Evolutionary conservation across 805 yeast genomes (phyloP).

Genomic region (Lachancea waltii): DNA sequence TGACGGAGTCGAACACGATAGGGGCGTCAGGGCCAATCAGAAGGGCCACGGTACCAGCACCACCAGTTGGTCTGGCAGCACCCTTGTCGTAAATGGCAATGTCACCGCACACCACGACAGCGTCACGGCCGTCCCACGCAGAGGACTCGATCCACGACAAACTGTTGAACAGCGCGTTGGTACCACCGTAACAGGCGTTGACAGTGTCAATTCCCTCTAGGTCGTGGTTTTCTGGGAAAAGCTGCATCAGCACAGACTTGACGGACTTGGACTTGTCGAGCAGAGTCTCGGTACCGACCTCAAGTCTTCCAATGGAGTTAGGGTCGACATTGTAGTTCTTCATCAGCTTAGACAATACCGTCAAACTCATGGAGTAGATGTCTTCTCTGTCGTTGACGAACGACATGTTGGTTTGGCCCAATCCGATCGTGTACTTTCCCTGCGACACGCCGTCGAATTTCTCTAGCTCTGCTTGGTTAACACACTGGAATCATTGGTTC

Average conservation of each 20-base stretch:
- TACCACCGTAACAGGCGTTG: constrained; percentile 99
- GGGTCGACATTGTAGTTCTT: constrained; percentile 80
- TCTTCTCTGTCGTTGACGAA: constrained; percentile 97
- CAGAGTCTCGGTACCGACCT: constrained; percentile 97
- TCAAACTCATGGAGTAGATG: constrained; percentile 87
- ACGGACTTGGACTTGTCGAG: constrained; percentile 96
- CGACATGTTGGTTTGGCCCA: constrained; percentile 97
- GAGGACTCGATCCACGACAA: constrained; percentile 94
- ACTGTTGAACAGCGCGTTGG: constrained; percentile 88
- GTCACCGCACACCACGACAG: constrained; percentile 95
- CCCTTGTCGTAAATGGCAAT: constrained; percentile 97
- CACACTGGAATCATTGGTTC: constrained; percentile 42
- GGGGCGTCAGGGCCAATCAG: constrained; percentile 98
- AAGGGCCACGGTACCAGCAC: constrained; percentile 94
- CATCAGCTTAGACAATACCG: constrained; percentile 74
- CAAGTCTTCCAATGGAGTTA: constrained; percentile 80
- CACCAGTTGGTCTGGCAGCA: constrained; percentile 99
- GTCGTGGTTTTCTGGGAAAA: constrained; percentile 81
- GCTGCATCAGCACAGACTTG: constrained; percentile 91
- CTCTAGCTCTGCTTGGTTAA: constrained; percentile 85
- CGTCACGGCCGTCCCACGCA: constrained; percentile 97
- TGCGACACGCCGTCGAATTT: constrained; percentile 75
- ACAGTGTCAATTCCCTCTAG: constrained; percentile 93
- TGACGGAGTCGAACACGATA: constrained; percentile 77
- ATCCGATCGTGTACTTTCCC: constrained; percentile 97